Base-by-base conservation (phyloP, 805 yeast genomes). In the Kluyveromyces wickerhamii region DNA sequence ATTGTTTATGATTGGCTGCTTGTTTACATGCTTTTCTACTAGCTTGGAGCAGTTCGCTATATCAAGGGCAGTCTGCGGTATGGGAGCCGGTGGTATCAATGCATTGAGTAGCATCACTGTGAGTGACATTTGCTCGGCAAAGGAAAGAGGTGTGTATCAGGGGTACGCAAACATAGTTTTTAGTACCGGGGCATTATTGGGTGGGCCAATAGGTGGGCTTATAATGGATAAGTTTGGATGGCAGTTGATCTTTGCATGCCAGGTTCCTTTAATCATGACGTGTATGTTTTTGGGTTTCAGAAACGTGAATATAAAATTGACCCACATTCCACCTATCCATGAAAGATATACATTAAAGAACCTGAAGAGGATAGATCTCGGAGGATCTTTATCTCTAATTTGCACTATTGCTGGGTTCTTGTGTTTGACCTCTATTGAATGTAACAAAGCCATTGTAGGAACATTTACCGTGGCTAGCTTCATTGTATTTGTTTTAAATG, bases 31-130 rank as follows among this genome's bases (percentile, higher is more conserved):
- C 34, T 45, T 54, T 29, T 52, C 65, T 3, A 43, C 42, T 13
- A 48, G 47, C 32, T 50, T 60, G 20, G 44, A 50, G n/a, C 52
- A 57, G 32, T 56, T 74, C 56, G 50, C 71, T 48, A 41, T 71
- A 19, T 81, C 81, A 4, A 63, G 85, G 47, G 74, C 84, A 41
- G 65, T 86, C 33, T 77, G 94, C 17, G 96, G 96, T 13, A 70
- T 82, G 37, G 95, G 95, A 9, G 95, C 94, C n/a, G 92, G 94
- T 5, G 95, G 95, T 1, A 71, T 86, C 49, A 74, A 79, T 33
- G 69, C 88, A 0, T 62, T 85, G 45, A 72, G 84, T 12, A 78
- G 94, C 5, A 80, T 86, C 38, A 69, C 87, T 2, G 70, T 80
- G 46, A 74, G 84, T 18, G 95, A 86, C 56, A 63, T 84, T 30